phyloP scores from a whole-genome alignment of 176 grass and related monocot species.

The Oryza brachyantha region DNA sequence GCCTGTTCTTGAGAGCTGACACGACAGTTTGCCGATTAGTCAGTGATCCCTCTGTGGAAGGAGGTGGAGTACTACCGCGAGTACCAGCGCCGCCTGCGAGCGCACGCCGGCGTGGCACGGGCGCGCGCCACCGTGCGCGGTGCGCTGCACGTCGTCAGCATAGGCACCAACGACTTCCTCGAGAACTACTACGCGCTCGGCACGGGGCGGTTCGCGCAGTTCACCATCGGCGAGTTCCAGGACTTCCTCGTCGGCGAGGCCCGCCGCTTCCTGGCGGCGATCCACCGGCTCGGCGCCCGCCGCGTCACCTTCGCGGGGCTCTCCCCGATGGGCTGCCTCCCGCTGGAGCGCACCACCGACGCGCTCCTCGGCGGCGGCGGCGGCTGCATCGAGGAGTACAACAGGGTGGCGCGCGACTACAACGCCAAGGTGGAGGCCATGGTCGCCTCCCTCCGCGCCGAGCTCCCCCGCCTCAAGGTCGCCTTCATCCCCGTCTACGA shows the following conservation, averaged over 20 bases:
- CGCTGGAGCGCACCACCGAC: constrained; percentile 58
- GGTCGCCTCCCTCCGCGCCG: constrained; percentile 22
- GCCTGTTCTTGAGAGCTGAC: not conserved
- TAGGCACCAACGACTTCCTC: constrained; percentile 80
- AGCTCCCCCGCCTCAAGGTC: constrained; percentile 41
- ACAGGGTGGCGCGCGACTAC: constrained; percentile 48
- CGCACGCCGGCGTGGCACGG: constrained; percentile 19
- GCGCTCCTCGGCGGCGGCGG: constrained; percentile 24
- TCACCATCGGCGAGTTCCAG: constrained; percentile 36
- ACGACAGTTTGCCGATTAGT: constrained; percentile 14
- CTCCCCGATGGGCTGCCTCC: constrained; percentile 59
- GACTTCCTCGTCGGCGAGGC: constrained; percentile 44
- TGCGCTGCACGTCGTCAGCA: constrained; percentile 65
- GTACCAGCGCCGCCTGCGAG: constrained; percentile 47
- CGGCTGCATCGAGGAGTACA: constrained; percentile 60
- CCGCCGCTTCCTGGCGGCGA: constrained; percentile 37
- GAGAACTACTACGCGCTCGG: constrained; percentile 56
- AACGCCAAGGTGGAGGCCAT: constrained; percentile 53
- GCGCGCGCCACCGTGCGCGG: constrained; percentile 36
- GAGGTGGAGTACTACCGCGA: constrained; percentile 73
- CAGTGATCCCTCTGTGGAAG: constrained; percentile 64
- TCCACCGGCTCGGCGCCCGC: constrained; percentile 57
- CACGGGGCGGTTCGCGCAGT: constrained; percentile 39
- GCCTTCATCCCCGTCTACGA: constrained; percentile 55
- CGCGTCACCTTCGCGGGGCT: constrained; percentile 47